Conservation (phyloP, 139 green algal genomes). For the Coccomyxa sp. region DNA sequence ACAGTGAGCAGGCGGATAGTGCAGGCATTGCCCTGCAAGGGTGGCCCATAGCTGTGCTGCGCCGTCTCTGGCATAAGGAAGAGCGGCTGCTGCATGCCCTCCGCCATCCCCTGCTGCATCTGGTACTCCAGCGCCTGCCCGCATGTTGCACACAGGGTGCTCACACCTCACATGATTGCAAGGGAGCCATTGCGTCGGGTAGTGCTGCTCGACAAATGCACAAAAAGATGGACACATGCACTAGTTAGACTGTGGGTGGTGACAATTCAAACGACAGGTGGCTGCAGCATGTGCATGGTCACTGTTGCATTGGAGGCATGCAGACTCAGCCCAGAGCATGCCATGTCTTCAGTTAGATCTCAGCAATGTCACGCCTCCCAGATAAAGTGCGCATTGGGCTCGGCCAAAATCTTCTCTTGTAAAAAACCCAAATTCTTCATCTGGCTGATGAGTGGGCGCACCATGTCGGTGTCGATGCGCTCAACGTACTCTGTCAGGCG, state of each 20-base stretch:
- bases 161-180: neutral
- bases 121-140: slow-evolving; percentile 83
- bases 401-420: too few species aligned
- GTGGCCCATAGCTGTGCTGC: slow-evolving; percentile 34
- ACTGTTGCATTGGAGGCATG: neutral
- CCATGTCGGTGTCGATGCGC: slow-evolving; percentile 85
- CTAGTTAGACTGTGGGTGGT: neutral
- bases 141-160: neutral
- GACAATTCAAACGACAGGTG: neutral
- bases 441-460: slow-evolving; percentile 20
- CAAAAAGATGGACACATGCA: neutral
- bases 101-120: slow-evolving; percentile 72
- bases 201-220: neutral
- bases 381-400: too few species aligned
- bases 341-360: neutral
- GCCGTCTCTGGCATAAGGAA: slow-evolving; percentile 34
- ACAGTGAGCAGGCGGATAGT: too few species aligned
- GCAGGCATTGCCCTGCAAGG: slow-evolving; percentile 24
- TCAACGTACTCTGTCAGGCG: slow-evolving; percentile 86
- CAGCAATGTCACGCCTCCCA: too few species aligned
- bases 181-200: neutral
- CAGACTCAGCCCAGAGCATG: neutral
- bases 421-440: too few species aligned
- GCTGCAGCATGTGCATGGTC: neutral
- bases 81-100: slow-evolving; percentile 41